Percentiles rank a stretch among this genome's conserved stretches.
Conservation (phyloP, 352 stramenopile species). For the Phytophthora pluvialis region DNA sequence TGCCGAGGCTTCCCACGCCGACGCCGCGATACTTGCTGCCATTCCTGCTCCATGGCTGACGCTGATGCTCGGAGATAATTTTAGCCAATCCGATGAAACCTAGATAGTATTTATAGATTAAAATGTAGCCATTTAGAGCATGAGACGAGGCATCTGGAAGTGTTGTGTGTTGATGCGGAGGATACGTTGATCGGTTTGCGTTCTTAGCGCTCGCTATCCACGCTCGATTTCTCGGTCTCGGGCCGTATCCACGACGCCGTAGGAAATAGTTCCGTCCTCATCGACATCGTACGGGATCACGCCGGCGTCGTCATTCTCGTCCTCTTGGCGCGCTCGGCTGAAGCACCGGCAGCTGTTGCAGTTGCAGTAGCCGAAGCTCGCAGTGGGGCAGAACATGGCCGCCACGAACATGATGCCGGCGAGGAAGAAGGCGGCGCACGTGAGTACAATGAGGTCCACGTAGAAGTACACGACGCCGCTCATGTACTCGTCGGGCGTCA, state of each 20-base stretch:
- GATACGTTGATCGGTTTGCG: background rate
- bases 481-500: constrained; percentile 74
- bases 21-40: constrained; percentile 37
- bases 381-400: constrained; percentile 40
- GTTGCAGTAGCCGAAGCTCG: constrained; percentile 42
- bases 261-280: constrained; percentile 31
- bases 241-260: constrained; percentile 24
- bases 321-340: constrained; percentile 26
- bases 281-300: constrained; percentile 37
- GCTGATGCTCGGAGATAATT: background rate
- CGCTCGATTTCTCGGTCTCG: constrained; percentile 31
- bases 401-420: constrained; percentile 40
- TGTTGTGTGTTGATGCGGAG: constrained; percentile 3
- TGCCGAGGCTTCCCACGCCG: constrained; percentile 24
- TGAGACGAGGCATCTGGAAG: constrained; percentile 1
- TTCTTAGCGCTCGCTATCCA: constrained; percentile 9
- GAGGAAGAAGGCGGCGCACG: constrained; percentile 47
- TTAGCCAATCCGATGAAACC: constrained; percentile 18
- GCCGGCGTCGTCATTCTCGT: constrained; percentile 15
- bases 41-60: constrained; percentile 34
- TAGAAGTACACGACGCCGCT: constrained; percentile 74
- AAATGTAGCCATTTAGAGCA: constrained; percentile 10
- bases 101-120: constrained; percentile 1
- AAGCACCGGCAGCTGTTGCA: constrained; percentile 44
- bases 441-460: constrained; percentile 62